A percentile compares a stretch with the other conserved stretches of the same genome.
Conservation (phyloP, 768 basidiomycete species). For the Trametes villosa region DNA sequence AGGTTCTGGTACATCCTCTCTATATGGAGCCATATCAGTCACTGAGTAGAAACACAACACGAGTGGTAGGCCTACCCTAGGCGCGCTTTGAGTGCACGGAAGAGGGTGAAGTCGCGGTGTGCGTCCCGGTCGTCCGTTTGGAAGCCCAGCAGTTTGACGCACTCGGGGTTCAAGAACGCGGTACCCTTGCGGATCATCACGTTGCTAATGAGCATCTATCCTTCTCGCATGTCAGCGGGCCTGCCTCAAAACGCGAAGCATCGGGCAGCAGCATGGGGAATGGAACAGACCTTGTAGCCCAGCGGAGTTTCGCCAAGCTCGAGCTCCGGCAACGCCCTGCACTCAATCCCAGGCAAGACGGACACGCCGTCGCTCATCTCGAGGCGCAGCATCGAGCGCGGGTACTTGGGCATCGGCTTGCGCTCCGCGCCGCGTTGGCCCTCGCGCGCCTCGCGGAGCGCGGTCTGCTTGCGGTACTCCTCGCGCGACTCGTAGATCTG, state of each 20-base stretch:
- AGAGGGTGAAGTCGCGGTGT: conserved; percentile 61
- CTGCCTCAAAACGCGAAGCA: too few relatives aligned
- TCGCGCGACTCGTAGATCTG: conserved; percentile 68
- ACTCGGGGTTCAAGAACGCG: conserved; percentile 76
- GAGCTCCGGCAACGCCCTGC: conserved; percentile 63
- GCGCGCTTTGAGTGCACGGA: conserved; percentile 59
- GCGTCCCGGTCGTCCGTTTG: conserved; percentile 67
- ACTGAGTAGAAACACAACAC: background rate
- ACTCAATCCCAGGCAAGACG: conserved; percentile 78
- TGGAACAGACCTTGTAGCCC: conserved; percentile 79
- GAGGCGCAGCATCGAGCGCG: conserved; percentile 77
- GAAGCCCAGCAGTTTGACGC: conserved; percentile 62
- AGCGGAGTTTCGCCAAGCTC: conserved; percentile 76
- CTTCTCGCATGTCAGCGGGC: background rate
- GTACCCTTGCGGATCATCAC: conserved; percentile 70
- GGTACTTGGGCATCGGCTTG: conserved; percentile 81
- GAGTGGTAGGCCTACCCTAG: conserved; percentile 60
- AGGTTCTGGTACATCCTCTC: background rate
- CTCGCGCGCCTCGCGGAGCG: conserved; percentile 50
- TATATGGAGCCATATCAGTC: conserved; percentile 25
- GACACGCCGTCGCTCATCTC: conserved; percentile 79
- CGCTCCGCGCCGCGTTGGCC: conserved; percentile 60
- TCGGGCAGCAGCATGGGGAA: too few relatives aligned
- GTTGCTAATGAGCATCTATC: conserved; percentile 71
- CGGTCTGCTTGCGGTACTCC: conserved; percentile 56